phyloP scores from a whole-genome alignment of 106 monocot species.

The Dendrobium chrysotoxum region DNA sequence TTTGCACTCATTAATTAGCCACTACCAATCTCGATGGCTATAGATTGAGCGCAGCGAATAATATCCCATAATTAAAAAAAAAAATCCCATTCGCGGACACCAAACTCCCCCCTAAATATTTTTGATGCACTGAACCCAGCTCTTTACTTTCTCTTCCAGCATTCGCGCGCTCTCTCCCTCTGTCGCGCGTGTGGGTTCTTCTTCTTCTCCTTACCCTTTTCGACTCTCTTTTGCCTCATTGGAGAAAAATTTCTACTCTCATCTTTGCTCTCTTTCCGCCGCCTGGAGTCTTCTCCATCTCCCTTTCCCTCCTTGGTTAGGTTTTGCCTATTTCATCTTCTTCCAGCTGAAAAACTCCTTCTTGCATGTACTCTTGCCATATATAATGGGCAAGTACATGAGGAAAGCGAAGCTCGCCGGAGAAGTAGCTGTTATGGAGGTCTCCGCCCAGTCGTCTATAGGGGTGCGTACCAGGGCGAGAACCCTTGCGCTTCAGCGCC shows the following conservation, averaged over 20 bases:
- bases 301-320: neutral
- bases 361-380: neutral
- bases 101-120: neutral
- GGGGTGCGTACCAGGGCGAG: conserved; percentile 83
- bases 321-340: neutral
- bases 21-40: too few species aligned
- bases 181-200: too few species aligned
- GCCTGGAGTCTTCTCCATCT: neutral
- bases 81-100: neutral
- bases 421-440: conserved; percentile 72
- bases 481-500: conserved; percentile 67
- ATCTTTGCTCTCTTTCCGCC: neutral
- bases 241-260: neutral
- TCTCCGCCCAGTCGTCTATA: conserved; percentile 38
- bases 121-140: neutral
- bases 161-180: too few species aligned
- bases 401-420: conserved; percentile 61
- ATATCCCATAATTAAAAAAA: neutral
- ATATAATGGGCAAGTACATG: conserved; percentile 79
- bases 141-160: neutral
- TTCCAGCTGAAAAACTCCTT: neutral
- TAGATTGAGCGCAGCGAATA: neutral
- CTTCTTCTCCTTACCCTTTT: too few species aligned
- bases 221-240: neutral
- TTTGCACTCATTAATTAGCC: too few species aligned